Percentiles rank a stretch among this genome's conserved stretches.
phyloP scores from a whole-genome alignment of 2,329 filamentous ascomycete genomes.

The Apiospora sp. region DNA sequence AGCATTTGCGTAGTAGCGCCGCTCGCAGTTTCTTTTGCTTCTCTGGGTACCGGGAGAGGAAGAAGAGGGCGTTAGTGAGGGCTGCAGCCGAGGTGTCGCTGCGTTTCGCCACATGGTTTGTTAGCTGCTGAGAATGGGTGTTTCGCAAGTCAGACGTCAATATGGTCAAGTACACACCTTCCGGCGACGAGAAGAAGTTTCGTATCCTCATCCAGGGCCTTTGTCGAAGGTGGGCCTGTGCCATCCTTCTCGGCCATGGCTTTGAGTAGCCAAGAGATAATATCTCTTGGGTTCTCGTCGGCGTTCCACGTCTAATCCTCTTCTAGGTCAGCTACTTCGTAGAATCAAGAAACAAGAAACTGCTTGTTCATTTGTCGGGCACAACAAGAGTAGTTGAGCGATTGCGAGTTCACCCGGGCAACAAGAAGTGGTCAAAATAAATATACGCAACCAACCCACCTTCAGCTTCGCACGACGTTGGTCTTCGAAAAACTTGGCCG shows the following conservation, averaged over 20 bases:
- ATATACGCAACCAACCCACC: constrained; percentile 29
- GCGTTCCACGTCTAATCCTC: constrained; percentile 32
- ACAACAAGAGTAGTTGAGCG: not conserved
- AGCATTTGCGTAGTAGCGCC: constrained; percentile 30
- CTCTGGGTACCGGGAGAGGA: constrained; percentile 42
- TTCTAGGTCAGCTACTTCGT: not conserved
- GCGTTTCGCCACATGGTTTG: not conserved
- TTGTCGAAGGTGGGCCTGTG: constrained; percentile 42
- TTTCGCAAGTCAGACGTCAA: not conserved
- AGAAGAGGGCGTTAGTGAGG: constrained; percentile 42
- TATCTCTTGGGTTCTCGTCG: constrained; percentile 40
- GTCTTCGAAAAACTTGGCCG: not conserved
- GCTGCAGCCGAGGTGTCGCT: constrained; percentile 47
- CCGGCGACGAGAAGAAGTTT: constrained; percentile 44
- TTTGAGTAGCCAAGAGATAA: constrained; percentile 50
- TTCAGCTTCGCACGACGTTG: constrained; percentile 35
- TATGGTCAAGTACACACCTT: not conserved
- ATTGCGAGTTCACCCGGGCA: not conserved
- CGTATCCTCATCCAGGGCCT: constrained; percentile 43
- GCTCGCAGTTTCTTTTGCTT: constrained; percentile 42
- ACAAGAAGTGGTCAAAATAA: not conserved
- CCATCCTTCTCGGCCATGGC: constrained; percentile 46
- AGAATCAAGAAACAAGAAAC: not conserved
- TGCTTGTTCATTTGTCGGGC: not conserved
- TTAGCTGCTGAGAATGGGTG: not conserved